Evolutionary conservation across 176 grass and related monocot species (phyloP).

Genomic region (Carex scoparia): DNA sequence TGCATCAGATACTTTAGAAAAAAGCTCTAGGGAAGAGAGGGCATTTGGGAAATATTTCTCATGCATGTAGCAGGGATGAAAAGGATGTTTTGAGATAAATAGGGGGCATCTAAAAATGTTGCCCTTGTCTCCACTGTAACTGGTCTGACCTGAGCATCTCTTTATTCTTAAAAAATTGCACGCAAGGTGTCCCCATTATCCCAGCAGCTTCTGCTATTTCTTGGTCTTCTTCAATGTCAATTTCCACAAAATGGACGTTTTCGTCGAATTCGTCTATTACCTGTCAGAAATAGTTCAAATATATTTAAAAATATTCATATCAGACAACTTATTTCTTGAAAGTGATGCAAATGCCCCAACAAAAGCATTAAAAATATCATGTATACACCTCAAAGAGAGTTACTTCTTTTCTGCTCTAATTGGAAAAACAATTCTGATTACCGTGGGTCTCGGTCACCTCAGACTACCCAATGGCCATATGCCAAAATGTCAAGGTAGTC

Average conservation of each 20-base stretch:
- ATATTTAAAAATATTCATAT: not conserved
- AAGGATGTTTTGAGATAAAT: not conserved
- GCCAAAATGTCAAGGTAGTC: not conserved
- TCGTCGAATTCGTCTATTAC: slow-evolving; percentile 79
- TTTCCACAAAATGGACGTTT: slow-evolving; percentile 90
- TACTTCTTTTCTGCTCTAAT: not conserved
- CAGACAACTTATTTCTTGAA: not conserved
- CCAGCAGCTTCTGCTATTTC: slow-evolving; percentile 98
- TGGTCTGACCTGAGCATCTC: slow-evolving; percentile 89
- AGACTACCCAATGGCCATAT: not conserved
- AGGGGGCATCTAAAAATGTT: not conserved
- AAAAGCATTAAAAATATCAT: not conserved
- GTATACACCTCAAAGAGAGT: not conserved
- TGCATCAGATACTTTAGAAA: not conserved
- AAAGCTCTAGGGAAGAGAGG: not conserved
- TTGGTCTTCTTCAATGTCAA: slow-evolving; percentile 98
- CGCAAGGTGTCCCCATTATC: slow-evolving; percentile 99
- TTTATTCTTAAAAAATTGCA: slow-evolving; percentile 99
- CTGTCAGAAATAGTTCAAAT: slow-evolving; percentile 31
- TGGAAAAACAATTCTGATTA: not conserved
- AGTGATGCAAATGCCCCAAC: not conserved
- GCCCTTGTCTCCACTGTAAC: not conserved
- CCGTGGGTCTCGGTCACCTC: not conserved
- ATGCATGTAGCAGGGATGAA: slow-evolving; percentile 11
- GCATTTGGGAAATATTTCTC: slow-evolving; percentile 2